These are phyloP conservation scores for Amanita rubescens DNA, from an alignment of 768 basidiomycete species.

Conservation along the genomic window DNA sequence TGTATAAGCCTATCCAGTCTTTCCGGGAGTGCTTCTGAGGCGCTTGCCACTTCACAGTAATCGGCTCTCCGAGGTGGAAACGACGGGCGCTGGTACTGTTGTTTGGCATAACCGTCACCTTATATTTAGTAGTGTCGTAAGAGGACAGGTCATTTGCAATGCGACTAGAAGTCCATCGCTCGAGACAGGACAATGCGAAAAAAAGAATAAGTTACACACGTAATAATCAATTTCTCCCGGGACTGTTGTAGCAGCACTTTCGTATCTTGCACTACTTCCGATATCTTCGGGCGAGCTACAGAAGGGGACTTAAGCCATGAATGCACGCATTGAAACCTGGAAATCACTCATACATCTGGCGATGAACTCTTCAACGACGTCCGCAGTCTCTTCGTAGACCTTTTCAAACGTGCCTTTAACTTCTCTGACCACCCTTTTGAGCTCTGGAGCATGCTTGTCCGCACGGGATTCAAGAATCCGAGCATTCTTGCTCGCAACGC, in stretches of 20 bases:
- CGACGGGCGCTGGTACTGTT: constrained; percentile 39
- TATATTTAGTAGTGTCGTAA: constrained; percentile 78
- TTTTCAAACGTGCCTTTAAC: constrained; percentile 94
- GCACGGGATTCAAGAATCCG: constrained; percentile 68
- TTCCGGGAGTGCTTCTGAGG: constrained; percentile 79
- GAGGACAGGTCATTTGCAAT: constrained; percentile 76
- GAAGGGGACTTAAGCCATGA: constrained; percentile 9
- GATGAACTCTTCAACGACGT: constrained; percentile 90
- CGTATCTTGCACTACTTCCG: constrained; percentile 89
- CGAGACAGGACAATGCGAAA: neutral
- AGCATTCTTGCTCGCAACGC: constrained; percentile 79
- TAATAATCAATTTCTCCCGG: constrained; percentile 84
- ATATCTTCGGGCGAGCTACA: constrained; percentile 79
- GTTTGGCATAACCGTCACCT: constrained; percentile 50
- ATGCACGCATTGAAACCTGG: neutral
- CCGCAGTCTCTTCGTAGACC: constrained; percentile 90
- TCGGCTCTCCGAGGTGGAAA: constrained; percentile 90
- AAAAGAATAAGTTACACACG: constrained; percentile 41
- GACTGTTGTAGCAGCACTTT: constrained; percentile 88
- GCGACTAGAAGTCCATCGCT: constrained; percentile 40
- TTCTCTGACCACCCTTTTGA: constrained; percentile 74
- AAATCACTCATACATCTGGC: constrained; percentile 64
- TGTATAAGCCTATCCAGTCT: constrained; percentile 96
- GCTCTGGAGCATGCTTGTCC: constrained; percentile 75
- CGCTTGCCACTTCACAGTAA: constrained; percentile 81